Evolutionary conservation across 106 monocot species (phyloP).

Genomic region (Xerophyta viscosa): DNA sequence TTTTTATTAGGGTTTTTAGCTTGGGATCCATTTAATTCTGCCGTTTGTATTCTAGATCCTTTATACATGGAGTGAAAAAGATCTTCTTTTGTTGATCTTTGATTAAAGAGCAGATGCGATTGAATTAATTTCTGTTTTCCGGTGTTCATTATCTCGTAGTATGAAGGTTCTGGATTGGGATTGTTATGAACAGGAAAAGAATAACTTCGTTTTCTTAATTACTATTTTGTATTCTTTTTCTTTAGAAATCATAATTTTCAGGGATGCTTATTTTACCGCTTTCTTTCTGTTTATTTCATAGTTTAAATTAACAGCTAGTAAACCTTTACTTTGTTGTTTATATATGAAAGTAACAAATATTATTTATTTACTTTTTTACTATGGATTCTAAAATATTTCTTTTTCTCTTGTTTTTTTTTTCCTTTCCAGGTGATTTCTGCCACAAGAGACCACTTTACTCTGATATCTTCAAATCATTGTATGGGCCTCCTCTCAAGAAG

Average conservation of each 20-base stretch:
- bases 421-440: conserved; percentile 16
- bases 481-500: conserved; percentile 32
- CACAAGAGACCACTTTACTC: conserved; percentile 13
- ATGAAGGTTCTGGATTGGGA: too few species aligned
- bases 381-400: neutral
- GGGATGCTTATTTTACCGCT: too few species aligned
- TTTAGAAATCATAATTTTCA: too few species aligned
- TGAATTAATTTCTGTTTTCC: neutral
- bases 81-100: neutral
- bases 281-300: too few species aligned
- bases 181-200: too few species aligned
- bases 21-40: neutral
- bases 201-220: too few species aligned
- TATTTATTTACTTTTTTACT: neutral
- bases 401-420: neutral
- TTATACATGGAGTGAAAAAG: too few species aligned
- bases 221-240: too few species aligned
- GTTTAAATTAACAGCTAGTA: too few species aligned
- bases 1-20: neutral
- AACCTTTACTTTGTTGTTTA: too few species aligned
- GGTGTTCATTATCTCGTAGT: neutral
- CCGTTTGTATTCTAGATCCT: neutral
- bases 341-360: neutral
- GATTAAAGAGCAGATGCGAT: neutral
- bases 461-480: conserved; percentile 20